These are phyloP conservation scores for Rhododendron griersonianum DNA, from an alignment of 148 eudicot genomes.

Conservation along the genomic window DNA sequence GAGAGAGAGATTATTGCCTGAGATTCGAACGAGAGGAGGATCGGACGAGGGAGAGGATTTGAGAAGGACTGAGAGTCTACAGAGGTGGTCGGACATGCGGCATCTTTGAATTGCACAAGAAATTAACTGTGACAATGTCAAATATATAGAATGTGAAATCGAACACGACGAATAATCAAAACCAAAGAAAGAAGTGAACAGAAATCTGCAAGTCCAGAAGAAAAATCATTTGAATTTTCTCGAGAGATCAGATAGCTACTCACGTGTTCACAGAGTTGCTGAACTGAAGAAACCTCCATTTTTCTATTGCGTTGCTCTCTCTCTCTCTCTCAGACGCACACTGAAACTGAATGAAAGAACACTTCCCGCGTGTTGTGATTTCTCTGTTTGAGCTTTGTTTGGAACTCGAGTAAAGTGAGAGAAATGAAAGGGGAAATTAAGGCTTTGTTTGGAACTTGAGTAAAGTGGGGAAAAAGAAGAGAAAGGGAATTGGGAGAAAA, in stretches of 20 bases:
- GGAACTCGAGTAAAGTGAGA: too few species aligned
- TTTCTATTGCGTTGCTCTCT: background rate
- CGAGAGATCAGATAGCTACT: background rate
- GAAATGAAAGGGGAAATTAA: too few species aligned
- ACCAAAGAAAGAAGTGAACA: background rate
- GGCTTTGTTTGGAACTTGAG: too few species aligned
- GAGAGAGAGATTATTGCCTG: conserved; percentile 33
- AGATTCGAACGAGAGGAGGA: conserved; percentile 35
- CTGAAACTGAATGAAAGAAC: too few species aligned
- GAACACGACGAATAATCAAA: background rate
- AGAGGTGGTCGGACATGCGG: conserved; percentile 44
- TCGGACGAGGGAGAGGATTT: conserved; percentile 21
- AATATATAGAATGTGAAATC: background rate
- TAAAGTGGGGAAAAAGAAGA: too few species aligned
- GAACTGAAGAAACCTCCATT: conserved; percentile 17
- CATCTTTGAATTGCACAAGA: conserved; percentile 58
- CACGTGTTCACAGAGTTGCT: conserved; percentile 16
- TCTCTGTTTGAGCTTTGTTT: too few species aligned
- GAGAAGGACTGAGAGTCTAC: conserved; percentile 49
- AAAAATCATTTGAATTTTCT: background rate
- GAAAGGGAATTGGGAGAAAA: too few species aligned
- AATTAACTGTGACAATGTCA: conserved; percentile 39
- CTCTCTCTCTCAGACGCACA: too few species aligned
- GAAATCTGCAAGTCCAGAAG: background rate
- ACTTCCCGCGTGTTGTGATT: conserved; percentile 2